Conservation (phyloP, 1,284 basidiomycete species). For the Neonothopanus nambi region DNA sequence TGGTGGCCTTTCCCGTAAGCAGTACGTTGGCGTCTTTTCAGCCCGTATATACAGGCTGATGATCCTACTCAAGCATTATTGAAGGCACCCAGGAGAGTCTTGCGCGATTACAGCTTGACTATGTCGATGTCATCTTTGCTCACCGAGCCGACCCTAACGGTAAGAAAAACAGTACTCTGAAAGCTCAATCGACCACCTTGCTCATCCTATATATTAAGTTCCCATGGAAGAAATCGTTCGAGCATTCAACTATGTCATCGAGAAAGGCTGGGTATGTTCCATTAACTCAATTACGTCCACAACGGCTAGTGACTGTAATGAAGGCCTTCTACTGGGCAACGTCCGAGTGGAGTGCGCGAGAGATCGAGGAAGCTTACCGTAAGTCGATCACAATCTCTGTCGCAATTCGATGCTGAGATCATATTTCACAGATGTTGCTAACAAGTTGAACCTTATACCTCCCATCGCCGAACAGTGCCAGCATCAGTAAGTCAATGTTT, state of each 20-base stretch:
- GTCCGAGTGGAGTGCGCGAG: slow-evolving; percentile 76
- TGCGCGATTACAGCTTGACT: slow-evolving; percentile 71
- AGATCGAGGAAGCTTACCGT: slow-evolving; percentile 76
- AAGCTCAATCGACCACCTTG: not conserved
- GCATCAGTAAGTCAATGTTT: slow-evolving; percentile 48
- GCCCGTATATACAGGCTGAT: slow-evolving; percentile 11
- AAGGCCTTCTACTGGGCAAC: slow-evolving; percentile 77
- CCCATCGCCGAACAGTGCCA: slow-evolving; percentile 83
- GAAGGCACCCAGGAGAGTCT: slow-evolving; percentile 75
- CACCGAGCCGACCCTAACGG: slow-evolving; percentile 42
- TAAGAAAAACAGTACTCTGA: slow-evolving; percentile 20
- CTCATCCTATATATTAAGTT: slow-evolving; percentile 28
- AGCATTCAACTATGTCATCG: slow-evolving; percentile 70
- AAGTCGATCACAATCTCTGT: slow-evolving; percentile 28
- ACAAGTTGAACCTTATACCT: slow-evolving; percentile 66
- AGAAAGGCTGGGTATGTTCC: slow-evolving; percentile 57
- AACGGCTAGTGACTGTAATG: slow-evolving; percentile 1
- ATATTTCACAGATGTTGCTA: slow-evolving; percentile 59
- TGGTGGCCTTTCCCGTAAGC: slow-evolving; percentile 69
- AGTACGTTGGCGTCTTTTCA: slow-evolving; percentile 45
- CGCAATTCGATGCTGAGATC: not conserved
- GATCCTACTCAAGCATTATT: slow-evolving; percentile 53
- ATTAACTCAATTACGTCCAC: not conserved
- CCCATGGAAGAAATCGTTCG: slow-evolving; percentile 75
- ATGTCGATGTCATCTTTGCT: slow-evolving; percentile 76